Conservation (phyloP, 2,329 filamentous ascomycete species). For the Torrubiella hemipterigena region DNA sequence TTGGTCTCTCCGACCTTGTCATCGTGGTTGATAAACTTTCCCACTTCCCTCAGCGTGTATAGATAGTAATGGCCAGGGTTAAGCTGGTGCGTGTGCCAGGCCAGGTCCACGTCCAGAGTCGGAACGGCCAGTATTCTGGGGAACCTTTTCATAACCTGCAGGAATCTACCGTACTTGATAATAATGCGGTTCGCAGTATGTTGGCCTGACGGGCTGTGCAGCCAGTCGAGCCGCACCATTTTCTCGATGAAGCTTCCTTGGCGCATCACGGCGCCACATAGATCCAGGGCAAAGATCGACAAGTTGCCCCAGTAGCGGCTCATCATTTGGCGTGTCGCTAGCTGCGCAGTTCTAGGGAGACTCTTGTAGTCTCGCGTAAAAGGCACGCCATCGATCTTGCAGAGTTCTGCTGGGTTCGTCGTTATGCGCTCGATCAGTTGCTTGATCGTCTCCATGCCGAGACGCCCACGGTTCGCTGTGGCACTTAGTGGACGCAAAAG, state of each 20-base stretch:
- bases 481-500: too few species aligned
- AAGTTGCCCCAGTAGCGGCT: conserved; percentile 57
- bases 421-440: conserved; percentile 35
- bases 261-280: conserved; percentile 51
- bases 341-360: conserved; percentile 17
- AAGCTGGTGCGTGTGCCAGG: conserved; percentile 31
- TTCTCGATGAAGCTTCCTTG: conserved; percentile 60
- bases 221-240: conserved; percentile 68
- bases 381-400: conserved; percentile 22
- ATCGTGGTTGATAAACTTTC: conserved; percentile 33
- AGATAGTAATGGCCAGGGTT: conserved; percentile 15
- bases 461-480: conserved; percentile 14
- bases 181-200: conserved; percentile 55
- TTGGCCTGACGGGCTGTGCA: conserved; percentile 54
- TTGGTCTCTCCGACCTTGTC: conserved; percentile 15
- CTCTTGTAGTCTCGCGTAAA: conserved; percentile 10
- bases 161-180: conserved; percentile 53
- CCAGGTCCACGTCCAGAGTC: conserved; percentile 28
- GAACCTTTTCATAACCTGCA: conserved; percentile 41
- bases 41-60: conserved; percentile 9
- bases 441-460: conserved; percentile 40
- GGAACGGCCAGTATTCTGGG: conserved; percentile 32
- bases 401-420: conserved; percentile 21
- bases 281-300: conserved; percentile 52
- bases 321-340: conserved; percentile 55